Evolutionary conservation across 2,329 filamentous ascomycete species (phyloP).

Genomic region (Salinomyces thailandicus): DNA sequence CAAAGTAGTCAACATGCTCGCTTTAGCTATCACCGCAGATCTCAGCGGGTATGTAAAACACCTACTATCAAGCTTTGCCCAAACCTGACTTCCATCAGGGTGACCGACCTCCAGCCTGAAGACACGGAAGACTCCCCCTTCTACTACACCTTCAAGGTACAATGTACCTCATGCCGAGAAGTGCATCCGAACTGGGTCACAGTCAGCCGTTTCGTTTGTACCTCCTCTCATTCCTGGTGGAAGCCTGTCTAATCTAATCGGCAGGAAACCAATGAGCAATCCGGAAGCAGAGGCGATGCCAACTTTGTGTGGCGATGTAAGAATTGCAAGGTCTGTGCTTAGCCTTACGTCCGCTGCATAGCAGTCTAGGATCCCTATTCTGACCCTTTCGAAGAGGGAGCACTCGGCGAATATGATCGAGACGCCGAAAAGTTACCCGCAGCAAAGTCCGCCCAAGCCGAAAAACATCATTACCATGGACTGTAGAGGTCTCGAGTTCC

Average conservation of each 20-base stretch:
- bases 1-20: conserved; percentile 44
- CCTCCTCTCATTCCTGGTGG: background rate
- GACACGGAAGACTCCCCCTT: conserved; percentile 77
- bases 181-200: conserved; percentile 76
- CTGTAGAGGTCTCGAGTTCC: conserved; percentile 86
- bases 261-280: conserved; percentile 82
- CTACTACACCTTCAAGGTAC: conserved; percentile 95
- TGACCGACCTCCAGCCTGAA: conserved; percentile 76
- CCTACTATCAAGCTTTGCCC: background rate
- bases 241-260: background rate
- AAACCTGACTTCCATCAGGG: conserved; percentile 42
- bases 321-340: conserved; percentile 68
- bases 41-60: conserved; percentile 49
- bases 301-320: conserved; percentile 99
- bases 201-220: conserved; percentile 74
- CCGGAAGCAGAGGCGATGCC: conserved; percentile 85
- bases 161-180: conserved; percentile 96
- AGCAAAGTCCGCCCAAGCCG: conserved; percentile 59
- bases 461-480: conserved; percentile 84
- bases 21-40: conserved; percentile 57
- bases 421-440: conserved; percentile 60
- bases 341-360: background rate
- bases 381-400: conserved; percentile 49
- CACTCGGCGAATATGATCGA: conserved; percentile 76
- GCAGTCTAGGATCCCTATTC: background rate